A percentile compares a stretch with the other conserved stretches of the same genome.
These are phyloP conservation scores for Penicillium dipodomyicola DNA, from an alignment of 495 filamentous ascomycete species.

Conservation along the genomic window DNA sequence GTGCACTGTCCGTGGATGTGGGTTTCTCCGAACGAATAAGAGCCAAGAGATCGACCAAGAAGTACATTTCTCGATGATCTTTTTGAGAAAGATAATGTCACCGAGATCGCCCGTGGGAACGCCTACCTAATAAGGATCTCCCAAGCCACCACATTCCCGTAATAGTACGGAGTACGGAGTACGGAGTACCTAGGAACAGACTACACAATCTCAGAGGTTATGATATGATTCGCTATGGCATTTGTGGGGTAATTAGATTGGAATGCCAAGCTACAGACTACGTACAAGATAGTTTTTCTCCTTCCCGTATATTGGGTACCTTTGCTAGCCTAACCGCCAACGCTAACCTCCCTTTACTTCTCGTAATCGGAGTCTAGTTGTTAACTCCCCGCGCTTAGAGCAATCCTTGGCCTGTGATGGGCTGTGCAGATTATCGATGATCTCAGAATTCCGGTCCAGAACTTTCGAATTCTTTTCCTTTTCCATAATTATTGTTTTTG, in stretches of 20 bases:
- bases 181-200: background rate
- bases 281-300: background rate
- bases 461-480: background rate
- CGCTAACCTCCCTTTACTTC: background rate
- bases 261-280: no score
- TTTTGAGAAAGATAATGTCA: background rate
- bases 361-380: constrained; percentile 6
- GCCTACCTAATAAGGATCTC: background rate
- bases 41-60: constrained; percentile 6
- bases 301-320: background rate
- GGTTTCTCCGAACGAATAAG: constrained; percentile 18
- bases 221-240: constrained; percentile 3
- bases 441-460: constrained; percentile 8
- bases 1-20: constrained; percentile 24
- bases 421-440: constrained; percentile 13
- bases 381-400: constrained; percentile 9
- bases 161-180: background rate
- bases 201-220: constrained; percentile 3
- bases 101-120: background rate
- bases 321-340: background rate
- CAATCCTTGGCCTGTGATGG: constrained; percentile 10
- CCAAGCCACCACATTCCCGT: no score
- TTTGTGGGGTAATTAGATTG: constrained; percentile 18
- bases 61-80: background rate
- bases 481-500: background rate